A percentile compares a stretch with the other conserved stretches of the same genome.
Evolutionary conservation across 2,329 filamentous ascomycete species (phyloP).

Genomic region (Aspergillus neoniger): DNA sequence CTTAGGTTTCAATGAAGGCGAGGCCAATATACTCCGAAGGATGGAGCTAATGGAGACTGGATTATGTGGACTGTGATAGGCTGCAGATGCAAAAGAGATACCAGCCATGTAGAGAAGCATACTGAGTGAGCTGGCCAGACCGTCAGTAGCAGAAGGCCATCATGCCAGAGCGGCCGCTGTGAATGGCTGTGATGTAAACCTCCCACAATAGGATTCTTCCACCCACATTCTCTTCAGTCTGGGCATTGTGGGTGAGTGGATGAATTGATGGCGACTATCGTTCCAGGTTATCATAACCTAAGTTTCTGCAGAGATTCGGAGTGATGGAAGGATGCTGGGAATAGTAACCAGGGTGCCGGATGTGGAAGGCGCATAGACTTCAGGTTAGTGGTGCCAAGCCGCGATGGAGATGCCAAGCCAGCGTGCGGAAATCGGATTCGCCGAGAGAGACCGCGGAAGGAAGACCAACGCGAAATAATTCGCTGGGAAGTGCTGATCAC

Average conservation of each 20-base stretch:
- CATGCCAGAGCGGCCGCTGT: neutral
- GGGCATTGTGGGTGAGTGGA: slow-evolving; percentile 3
- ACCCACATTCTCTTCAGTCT: neutral
- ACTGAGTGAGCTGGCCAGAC: neutral
- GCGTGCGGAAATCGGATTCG: neutral
- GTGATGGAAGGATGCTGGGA: neutral
- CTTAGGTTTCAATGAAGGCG: neutral
- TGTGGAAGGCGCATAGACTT: neutral
- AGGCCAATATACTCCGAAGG: neutral
- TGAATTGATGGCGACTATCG: neutral
- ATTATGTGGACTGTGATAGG: neutral
- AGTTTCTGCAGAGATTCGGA: neutral
- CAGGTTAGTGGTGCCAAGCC: neutral
- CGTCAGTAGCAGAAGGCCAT: neutral
- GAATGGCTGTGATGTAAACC: neutral
- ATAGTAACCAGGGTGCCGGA: neutral
- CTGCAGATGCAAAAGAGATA: neutral
- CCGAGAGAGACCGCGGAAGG: neutral
- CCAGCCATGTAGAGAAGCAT: neutral
- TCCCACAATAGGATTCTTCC: neutral
- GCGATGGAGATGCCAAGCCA: slow-evolving; percentile 2
- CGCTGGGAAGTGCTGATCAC: neutral
- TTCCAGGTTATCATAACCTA: neutral
- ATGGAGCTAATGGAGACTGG: neutral
- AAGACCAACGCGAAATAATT: neutral